Evolutionary conservation across 148 eudicot species (phyloP), one percentile per base, ranked within the genome.

Genomic region (Agrostemma githago): DNA sequence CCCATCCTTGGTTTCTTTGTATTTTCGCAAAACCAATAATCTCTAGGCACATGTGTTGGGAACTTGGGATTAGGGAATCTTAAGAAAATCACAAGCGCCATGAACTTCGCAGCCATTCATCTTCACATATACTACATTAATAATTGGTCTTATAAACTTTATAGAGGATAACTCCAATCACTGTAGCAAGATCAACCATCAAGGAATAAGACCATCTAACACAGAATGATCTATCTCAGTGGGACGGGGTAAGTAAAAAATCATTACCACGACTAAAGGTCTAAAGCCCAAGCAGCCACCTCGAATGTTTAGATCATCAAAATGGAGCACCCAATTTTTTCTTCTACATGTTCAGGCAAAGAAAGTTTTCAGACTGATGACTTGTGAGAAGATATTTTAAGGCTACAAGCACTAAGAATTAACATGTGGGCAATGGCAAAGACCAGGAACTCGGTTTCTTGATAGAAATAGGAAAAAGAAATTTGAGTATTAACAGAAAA

Each of bases 381-480:
- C 51, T 20, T 19, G 39, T 14, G 14, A 14, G 58, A 38, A 16
- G 37, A 59, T 9, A 62, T 15, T 54, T 10, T 16, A 71, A 67
- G 37, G 54, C 56, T 66, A 8, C 71, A 68, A 48, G 40, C 53
- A 62, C 46, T 40, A 77, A 43, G 20, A 19, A 17, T 51, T 41
- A 62, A 19, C 75, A 72, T 4, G 15, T 44, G 69, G 14, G 39
- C 16, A 40, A 77, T 51, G 74, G 74, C 62, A 64, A 62, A 68
- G 34, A 68, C 74, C 46, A 70, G 40, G 66, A 62, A 62, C 11
- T 65, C 6, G 53, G 43, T 43, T 20, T 19, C 51, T 34, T 38
- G 5, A n/a, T 6, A 59, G 11, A 70, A n/a, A 56, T 20, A 68
- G 21, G 71, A 20, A 69, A 16, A 41, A 38, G 6, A 53, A 51